Conservation (phyloP, 371 early-diverging fungal species). For the Capillidium heterosporum region DNA sequence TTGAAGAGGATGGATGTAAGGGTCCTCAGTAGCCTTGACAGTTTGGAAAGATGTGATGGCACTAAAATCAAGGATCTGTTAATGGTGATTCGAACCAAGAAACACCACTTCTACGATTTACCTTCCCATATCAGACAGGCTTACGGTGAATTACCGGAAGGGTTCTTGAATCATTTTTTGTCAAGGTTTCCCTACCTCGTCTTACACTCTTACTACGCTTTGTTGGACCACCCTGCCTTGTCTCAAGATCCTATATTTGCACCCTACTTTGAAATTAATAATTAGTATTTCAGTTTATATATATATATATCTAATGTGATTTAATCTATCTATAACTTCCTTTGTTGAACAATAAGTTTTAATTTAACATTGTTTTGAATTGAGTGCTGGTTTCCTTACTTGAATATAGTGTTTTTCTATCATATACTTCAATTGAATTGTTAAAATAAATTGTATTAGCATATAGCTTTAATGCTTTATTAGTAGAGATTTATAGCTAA, state of each 20-base stretch:
- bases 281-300: not conserved
- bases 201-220: conserved; percentile 46
- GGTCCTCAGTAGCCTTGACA: conserved; percentile 63
- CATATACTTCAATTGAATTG: no score
- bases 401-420: no score
- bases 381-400: no score
- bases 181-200: conserved; percentile 76
- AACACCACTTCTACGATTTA: conserved; percentile 92
- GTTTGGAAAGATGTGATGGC: conserved; percentile 80
- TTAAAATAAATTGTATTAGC: no score
- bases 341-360: no score
- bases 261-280: conserved; percentile 26
- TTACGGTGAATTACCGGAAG: conserved; percentile 75
- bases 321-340: no score
- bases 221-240: conserved; percentile 29
- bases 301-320: no score
- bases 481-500: no score
- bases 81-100: conserved; percentile 86
- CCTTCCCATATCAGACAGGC: conserved; percentile 47
- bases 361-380: no score
- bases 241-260: conserved; percentile 41
- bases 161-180: conserved; percentile 76
- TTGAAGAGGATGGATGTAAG: conserved; percentile 55
- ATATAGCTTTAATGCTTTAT: no score
- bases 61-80: conserved; percentile 67